Evolutionary conservation across 331 rosid species (phyloP), one percentile per base, ranked within the genome.

Genomic region (Malus hybrid): DNA sequence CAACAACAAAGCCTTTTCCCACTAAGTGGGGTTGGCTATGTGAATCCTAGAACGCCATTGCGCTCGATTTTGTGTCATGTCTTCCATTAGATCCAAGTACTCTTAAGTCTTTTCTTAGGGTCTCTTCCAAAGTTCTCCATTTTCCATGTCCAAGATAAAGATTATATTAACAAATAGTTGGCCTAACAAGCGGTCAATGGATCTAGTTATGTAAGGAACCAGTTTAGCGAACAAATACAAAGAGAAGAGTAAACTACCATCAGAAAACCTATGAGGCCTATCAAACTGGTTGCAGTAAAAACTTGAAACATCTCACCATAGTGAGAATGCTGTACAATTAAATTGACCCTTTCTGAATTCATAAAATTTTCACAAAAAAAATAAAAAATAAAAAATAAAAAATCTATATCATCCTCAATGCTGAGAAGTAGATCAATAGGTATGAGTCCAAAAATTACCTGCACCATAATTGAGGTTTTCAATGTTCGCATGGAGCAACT

Each of bases 391-490:
- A 66, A 73, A 56, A 12, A 68, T 4, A 10, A 80, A 70, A 33
- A 39, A 69, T 42, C 10, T 7, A 71, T 28, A 3, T 52, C 54
- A 16, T 19, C 57, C 48, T 46, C 7, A 10, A 57, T 57, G 59
- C 71, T 70, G 75, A 81, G n/a, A 56, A 66, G 32, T 46, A 10
- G 60, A 32, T 60, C 7, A 44, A 70, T 42, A 69, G 44, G 74
- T 70, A 71, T 70, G 22, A 52, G 34, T 52, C 52, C 34, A 76
- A 81, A 82, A 73, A 63, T 29, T 91, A 94, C 98, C 98, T 90
- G 89, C 84, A 65, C 98, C 98, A 32, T 94, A 91, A 74, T 91
- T 93, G 56, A 94, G 87, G 79, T 94, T 94, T 83, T 94, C 98
- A 57, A 94, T 91, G 83, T 88, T 91, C 31, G 93, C 83, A 81